A percentile compares a stretch with the other conserved stretches of the same genome.
Conservation (phyloP, 495 filamentous ascomycete genomes). For the Lasiosphaeria ovina region DNA sequence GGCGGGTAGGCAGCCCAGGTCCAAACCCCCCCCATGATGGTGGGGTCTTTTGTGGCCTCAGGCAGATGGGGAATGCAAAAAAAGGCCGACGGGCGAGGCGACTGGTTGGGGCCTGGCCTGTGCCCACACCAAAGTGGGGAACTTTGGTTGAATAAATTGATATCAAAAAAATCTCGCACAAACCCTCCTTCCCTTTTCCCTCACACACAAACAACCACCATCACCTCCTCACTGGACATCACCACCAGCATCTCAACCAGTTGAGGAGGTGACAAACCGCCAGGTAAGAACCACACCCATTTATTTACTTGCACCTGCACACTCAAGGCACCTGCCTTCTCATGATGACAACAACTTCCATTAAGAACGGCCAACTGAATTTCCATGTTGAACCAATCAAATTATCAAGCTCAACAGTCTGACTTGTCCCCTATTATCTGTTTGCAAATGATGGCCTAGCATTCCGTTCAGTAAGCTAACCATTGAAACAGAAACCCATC, state of each 20-base stretch:
- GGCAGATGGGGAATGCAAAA: slow-evolving; percentile 2
- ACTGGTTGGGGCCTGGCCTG: too few relatives aligned
- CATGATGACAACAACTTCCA: slow-evolving; percentile 51
- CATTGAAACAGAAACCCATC: not conserved
- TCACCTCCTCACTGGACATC: too few relatives aligned
- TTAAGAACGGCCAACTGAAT: slow-evolving; percentile 63
- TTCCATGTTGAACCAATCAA: slow-evolving; percentile 50
- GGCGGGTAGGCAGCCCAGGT: slow-evolving; percentile 4
- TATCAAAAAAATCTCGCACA: too few relatives aligned
- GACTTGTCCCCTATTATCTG: slow-evolving; percentile 29
- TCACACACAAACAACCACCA: not conserved
- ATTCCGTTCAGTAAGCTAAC: slow-evolving; percentile 20
- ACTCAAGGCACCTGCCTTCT: slow-evolving; percentile 3
- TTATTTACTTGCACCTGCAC: not conserved
- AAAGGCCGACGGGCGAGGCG: too few relatives aligned
- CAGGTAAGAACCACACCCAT: not conserved
- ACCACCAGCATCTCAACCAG: not conserved
- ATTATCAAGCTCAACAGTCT: slow-evolving; percentile 64
- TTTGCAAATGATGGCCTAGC: slow-evolving; percentile 2
- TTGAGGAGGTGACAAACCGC: not conserved
- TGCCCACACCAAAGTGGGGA: too few relatives aligned
- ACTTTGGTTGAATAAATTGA: too few relatives aligned
- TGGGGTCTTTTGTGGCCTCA: slow-evolving; percentile 26
- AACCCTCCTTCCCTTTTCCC: not conserved
- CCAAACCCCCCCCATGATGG: slow-evolving; percentile 11